A percentile compares a stretch with the other conserved stretches of the same genome.
Evolutionary conservation across 2,329 filamentous ascomycete species (phyloP).

Genomic region (Penicillium sumatraense): DNA sequence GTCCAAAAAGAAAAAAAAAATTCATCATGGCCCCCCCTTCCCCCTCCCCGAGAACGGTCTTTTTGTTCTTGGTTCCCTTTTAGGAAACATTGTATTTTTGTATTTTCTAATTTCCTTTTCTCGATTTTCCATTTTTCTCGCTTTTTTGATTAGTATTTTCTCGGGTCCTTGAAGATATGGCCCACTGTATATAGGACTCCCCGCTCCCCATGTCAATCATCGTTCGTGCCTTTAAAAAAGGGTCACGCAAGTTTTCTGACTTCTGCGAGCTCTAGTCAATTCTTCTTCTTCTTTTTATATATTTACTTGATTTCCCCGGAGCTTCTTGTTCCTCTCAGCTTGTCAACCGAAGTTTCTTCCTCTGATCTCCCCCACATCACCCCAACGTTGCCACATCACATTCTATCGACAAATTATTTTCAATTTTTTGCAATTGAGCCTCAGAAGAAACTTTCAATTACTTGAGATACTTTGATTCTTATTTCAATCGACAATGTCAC

Average conservation of each 20-base stretch:
- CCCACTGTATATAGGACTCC: constrained; percentile 45
- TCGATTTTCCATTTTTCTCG: neutral
- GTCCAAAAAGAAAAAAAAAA: constrained; percentile 8
- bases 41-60: constrained; percentile 9
- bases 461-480: neutral
- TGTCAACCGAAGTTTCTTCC: constrained; percentile 6
- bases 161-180: constrained; percentile 29
- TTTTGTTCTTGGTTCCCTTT: constrained; percentile 2
- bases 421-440: constrained; percentile 13
- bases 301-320: constrained; percentile 6
- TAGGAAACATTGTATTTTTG: neutral
- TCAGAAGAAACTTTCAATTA: constrained; percentile 7
- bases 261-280: constrained; percentile 19
- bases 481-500: constrained; percentile 27
- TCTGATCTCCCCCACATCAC: constrained; percentile 6
- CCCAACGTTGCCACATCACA: neutral
- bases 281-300: constrained; percentile 20
- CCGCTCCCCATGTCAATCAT: constrained; percentile 38
- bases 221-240: constrained; percentile 24
- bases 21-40: constrained; percentile 9
- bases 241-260: constrained; percentile 18
- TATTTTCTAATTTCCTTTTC: neutral
- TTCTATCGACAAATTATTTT: neutral
- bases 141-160: constrained; percentile 3
- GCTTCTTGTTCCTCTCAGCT: constrained; percentile 5